Conservation (phyloP, 2,329 filamentous ascomycete genomes). For the Phyllosticta citrichinensis region DNA sequence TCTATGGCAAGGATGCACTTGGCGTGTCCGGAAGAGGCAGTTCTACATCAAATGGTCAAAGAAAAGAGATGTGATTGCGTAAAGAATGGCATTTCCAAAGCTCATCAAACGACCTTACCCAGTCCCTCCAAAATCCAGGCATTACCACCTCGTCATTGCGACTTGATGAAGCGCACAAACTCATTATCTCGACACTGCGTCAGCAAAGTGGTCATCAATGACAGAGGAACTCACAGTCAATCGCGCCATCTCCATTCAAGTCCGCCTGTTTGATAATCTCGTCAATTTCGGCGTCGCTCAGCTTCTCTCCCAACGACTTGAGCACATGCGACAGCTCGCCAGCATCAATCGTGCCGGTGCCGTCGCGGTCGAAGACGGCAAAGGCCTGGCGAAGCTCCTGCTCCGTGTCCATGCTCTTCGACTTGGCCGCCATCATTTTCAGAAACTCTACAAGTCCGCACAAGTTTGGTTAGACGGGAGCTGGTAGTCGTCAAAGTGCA, state of each 20-base stretch:
- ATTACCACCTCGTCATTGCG: not conserved
- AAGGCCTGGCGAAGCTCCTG: constrained; percentile 56
- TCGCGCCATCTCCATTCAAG: constrained; percentile 52
- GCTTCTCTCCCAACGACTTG: constrained; percentile 54
- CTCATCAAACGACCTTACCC: not conserved
- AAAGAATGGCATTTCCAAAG: not conserved
- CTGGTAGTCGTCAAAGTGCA: not conserved
- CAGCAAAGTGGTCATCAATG: not conserved
- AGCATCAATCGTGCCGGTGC: constrained; percentile 9
- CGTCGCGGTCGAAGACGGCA: constrained; percentile 50
- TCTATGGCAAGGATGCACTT: not conserved
- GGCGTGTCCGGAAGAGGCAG: not conserved
- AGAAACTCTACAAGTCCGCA: constrained; percentile 44
- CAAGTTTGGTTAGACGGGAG: not conserved
- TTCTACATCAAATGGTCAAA: not conserved
- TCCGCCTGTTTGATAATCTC: constrained; percentile 58
- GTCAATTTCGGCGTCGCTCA: constrained; percentile 53
- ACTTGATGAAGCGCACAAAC: constrained; percentile 46
- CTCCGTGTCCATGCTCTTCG: constrained; percentile 51
- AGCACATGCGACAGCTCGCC: constrained; percentile 45
- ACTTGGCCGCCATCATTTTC: constrained; percentile 54
- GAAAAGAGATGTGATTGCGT: not conserved
- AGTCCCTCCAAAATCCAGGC: not conserved
- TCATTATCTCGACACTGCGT: constrained; percentile 37
- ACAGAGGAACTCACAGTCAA: constrained; percentile 45